phyloP scores from a whole-genome alignment of 768 basidiomycete genomes.

The Xerocomellus dryophilus region DNA sequence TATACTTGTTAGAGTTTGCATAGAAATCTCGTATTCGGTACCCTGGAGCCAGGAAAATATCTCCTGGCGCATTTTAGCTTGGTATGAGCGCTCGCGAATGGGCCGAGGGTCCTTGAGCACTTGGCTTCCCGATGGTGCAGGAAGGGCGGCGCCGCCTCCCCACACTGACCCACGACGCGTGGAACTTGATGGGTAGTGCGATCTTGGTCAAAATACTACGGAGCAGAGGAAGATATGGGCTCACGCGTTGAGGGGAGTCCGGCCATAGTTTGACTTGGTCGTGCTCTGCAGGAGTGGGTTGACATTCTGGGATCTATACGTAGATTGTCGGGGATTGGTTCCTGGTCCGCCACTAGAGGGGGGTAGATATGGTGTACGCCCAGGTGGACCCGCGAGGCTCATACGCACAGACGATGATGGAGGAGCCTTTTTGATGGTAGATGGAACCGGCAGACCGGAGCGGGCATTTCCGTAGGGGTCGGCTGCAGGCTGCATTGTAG shows the following conservation, averaged over 20 bases:
- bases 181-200: conserved; percentile 41
- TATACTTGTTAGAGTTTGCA: conserved; percentile 69
- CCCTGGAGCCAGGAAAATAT: conserved; percentile 66
- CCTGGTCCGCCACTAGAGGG: conserved; percentile 31
- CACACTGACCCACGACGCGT: conserved; percentile 76
- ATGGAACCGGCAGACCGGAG: conserved; percentile 71
- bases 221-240: conserved; percentile 4
- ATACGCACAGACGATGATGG: conserved; percentile 48
- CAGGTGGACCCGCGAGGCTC: conserved; percentile 76
- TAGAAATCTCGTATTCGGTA: conserved; percentile 64
- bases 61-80: conserved; percentile 73
- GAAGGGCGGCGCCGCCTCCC: conserved; percentile 46
- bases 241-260: conserved; percentile 74
- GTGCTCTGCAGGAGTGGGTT: conserved; percentile 71
- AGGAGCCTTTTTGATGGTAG: conserved; percentile 68
- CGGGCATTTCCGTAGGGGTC: conserved; percentile 51
- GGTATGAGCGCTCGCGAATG: conserved; percentile 71
- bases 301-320: conserved; percentile 62
- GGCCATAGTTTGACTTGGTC: conserved; percentile 61
- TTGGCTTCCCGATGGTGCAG: conserved; percentile 53
- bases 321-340: conserved; percentile 65
- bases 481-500: conserved; percentile 52
- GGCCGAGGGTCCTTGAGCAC: conserved; percentile 71
- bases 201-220: conserved; percentile 5
- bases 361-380: conserved; percentile 51